Base-by-base conservation (phyloP, 805 yeast species). In the Schwanniomyces occidentalis region DNA sequence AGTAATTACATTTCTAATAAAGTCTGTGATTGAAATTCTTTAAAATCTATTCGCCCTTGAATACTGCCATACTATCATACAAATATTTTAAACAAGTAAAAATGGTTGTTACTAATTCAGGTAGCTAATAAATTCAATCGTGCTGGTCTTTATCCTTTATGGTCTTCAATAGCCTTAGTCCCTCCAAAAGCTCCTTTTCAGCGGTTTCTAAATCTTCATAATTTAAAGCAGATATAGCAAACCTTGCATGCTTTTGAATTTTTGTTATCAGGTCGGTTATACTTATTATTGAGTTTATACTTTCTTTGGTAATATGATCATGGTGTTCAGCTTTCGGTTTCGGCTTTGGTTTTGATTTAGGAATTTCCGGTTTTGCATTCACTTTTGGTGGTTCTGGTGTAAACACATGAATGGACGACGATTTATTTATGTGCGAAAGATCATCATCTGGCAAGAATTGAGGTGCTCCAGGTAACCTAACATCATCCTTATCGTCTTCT, bases 191-290 rank as follows among this genome's bases (percentile, higher is more conserved):
- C 51, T 85, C 87, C 23, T 62, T 64, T 27, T 78, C 76, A 2
- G 91, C 91, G 0, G 91, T 85, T 3, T 55, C 70, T 22, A 76
- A 60, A 48, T 85, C 95, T 42, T 85, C 91, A 53, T 83, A 85
- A 51, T 83, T 83, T 52, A 85, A 65, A 0, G 95, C 93, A 37
- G 88, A 80, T 5, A 83, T 78, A 2, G 89, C 91, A 54, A 80
- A 85, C 52, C 78, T 82, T 20, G 90, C 85, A 40, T 71, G 74
- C 46, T 78, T 82, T 49, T 84, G 91, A 1, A 82, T 77, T 46
- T 72, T 66, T 7, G 76, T 52, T 14, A 83, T 78, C 29, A 70
- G 63, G 35, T 76, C 85, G 15, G 80, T 74, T 10, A 69, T 65
- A 38, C 74, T 71, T 50, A 84, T 56, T 37, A 83, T 74, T 12